Base-by-base conservation (phyloP, 108 stramenopile genomes). In the Ochromonas danica region DNA sequence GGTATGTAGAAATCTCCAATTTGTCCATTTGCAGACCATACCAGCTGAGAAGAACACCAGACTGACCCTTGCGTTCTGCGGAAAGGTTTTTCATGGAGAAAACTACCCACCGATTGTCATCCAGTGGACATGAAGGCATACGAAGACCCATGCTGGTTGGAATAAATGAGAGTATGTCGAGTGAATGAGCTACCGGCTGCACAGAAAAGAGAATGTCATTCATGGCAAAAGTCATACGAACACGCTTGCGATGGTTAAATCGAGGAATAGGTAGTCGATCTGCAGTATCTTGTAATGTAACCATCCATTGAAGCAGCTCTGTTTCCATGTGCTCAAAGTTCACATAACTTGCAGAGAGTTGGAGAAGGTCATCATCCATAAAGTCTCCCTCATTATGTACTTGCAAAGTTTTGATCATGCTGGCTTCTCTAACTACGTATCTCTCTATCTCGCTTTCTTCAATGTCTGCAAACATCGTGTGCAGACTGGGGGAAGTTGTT, bases 251-350 rank as follows among this genome's bases (percentile, higher is more conserved):
- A 41, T 75, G 72, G 28, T 33, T 60, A 36, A 33, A 36, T 41
- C n/a, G 3, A 14, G 72, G 38, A 33, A 10, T 30, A 14, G 72
- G 72, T 33, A 75, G 30, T 28, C 40, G 14, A 36, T 75, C 31
- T 38, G 72, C 36, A 10, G 51, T 75, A 10, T 75, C 72, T 41
- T 75, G 72, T 25, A 75, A 10, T 10, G 38, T 36, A 27, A 75
- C 3, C 10, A 75, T 3, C 72, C 72, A 75, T 6, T 75, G 14
- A 3, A 75, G 6, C 17, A 75, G 6, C 10, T 30, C 3, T 36
- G 3, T 3, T 6, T 60, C 40, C 45, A 75, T 6, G 17, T 33
- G 10, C 3, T 3, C 6, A 27, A 75, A 33, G 40, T 30, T 45
- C 14, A 75, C 25, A 10, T 3, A 28, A 6, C 38, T 27, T 6